Base-by-base conservation (phyloP, 169 alveolate species). In the Plasmodium yoelii region DNA sequence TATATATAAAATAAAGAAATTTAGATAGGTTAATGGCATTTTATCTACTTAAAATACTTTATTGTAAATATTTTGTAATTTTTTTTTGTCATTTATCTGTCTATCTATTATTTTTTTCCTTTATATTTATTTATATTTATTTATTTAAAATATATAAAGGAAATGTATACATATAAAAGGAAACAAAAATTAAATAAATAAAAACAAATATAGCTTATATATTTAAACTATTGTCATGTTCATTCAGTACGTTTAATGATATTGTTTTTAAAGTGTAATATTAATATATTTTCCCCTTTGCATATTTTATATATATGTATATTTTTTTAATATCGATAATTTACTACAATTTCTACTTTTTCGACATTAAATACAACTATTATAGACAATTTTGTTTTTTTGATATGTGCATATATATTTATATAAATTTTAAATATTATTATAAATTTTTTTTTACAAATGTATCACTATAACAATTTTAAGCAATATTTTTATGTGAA, bases 11-110 rank as follows among this genome's bases (percentile, higher is more conserved):
- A 64, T 22, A 47, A 26, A 59, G 49, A n/a, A 55, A 15, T 34
- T 12, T 49, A 70, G n/a, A n/a, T 28, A 18, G 49, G 47, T 56
- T 49, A n/a, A 53, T 59, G 22, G 59, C 26, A 59, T 60, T 74
- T 60, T 72, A 55, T 55, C 42, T 34, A 34, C 5, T 0, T 34
- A 3, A 34, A 34, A 34, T 34, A 0, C 42, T 34, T 34, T 34
- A 34, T 34, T 34, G 42, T 34, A 34, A 34, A 34, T 34, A 5
- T 3, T 34, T 34, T 34, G 6, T 34, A 34, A 34, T 34, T 74
- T 61, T 60, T 73, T 72, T 72, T 72, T 72, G 24, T 73, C 39
- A 26, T 51, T 63, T 34, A 15, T 73, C 57, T 15, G 70, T 47
- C 55, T 22, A 61, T 46, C 9, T 18, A 22, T 24, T 55, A 60